A percentile compares a stretch with the other conserved stretches of the same genome.
Conservation (phyloP, 768 basidiomycete species). For the Lentinula guzmanii region DNA sequence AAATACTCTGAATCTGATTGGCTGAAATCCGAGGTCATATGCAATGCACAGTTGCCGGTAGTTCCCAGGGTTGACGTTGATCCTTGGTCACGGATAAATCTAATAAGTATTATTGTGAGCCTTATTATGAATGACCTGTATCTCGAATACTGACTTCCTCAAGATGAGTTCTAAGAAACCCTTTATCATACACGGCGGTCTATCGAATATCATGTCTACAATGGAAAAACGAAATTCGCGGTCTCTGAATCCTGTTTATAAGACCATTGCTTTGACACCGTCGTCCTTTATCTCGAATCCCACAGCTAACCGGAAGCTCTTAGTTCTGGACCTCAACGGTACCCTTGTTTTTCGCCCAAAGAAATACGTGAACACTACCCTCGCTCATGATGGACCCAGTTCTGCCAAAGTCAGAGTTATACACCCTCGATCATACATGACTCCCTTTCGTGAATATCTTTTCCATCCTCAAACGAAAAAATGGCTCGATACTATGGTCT, state of each 20-base stretch:
- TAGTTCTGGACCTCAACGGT: constrained; percentile 74
- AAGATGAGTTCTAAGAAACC: not conserved
- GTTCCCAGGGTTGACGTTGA: too few species aligned
- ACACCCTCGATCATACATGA: constrained; percentile 62
- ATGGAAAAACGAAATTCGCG: not conserved
- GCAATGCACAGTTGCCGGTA: not conserved
- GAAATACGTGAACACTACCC: not conserved
- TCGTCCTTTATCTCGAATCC: constrained; percentile 9
- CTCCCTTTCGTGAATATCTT: constrained; percentile 54
- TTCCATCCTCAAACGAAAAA: constrained; percentile 50
- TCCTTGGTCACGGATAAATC: too few species aligned
- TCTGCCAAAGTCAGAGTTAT: constrained; percentile 20
- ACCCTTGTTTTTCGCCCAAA: constrained; percentile 58
- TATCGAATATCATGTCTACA: not conserved
- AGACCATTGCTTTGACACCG: not conserved
- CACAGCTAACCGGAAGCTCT: constrained; percentile 45
- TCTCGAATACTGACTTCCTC: not conserved
- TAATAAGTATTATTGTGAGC: too few species aligned
- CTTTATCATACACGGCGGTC: not conserved
- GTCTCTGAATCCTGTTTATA: not conserved
- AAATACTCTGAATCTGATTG: not conserved
- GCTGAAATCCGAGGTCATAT: not conserved
- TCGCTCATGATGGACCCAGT: not conserved
- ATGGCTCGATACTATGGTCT: constrained; percentile 84
- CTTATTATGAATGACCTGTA: not conserved